These are phyloP conservation scores for Crithidia fasciculata DNA, from an alignment of 208 protist species.

Conservation along the genomic window DNA sequence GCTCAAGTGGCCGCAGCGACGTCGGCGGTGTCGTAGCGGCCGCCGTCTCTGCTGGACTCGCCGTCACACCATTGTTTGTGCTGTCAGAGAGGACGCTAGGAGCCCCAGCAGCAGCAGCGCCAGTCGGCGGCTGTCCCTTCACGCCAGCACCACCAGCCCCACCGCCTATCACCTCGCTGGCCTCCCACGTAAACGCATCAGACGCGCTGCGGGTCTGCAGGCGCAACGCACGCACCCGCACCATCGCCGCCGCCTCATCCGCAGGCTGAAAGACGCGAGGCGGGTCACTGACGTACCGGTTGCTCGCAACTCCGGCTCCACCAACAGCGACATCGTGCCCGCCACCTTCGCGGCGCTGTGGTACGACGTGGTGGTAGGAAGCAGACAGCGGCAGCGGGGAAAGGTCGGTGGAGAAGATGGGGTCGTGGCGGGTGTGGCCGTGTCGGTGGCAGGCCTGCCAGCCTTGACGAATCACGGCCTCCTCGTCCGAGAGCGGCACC, in stretches of 20 bases:
- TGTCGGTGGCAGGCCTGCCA: conserved; percentile 38
- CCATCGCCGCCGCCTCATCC: conserved; percentile 44
- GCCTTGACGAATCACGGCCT: conserved; percentile 21
- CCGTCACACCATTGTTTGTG: conserved; percentile 1
- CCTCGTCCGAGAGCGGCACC: conserved; percentile 30
- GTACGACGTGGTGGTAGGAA: conserved; percentile 31
- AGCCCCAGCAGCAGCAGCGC: background rate
- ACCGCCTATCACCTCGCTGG: background rate
- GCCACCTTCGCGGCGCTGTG: conserved; percentile 3
- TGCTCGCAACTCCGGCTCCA: background rate
- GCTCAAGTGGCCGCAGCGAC: conserved; percentile 5
- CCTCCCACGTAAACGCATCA: background rate
- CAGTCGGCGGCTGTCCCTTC: too few relatives aligned
- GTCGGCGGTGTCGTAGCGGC: background rate
- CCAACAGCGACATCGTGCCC: background rate
- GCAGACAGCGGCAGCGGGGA: conserved; percentile 22
- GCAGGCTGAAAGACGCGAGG: conserved; percentile 44
- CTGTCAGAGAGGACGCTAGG: background rate
- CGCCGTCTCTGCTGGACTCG: conserved; percentile 4
- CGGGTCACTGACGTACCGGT: conserved; percentile 26
- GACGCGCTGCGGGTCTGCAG: conserved; percentile 9
- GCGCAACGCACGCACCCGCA: conserved; percentile 45
- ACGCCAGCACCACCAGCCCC: too few relatives aligned
- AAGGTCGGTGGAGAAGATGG: conserved; percentile 26
- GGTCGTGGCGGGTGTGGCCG: conserved; percentile 31